Percentiles rank a stretch among this genome's conserved stretches.
Conservation (phyloP, 441 rosid genomes). For the Populus hybrid region DNA sequence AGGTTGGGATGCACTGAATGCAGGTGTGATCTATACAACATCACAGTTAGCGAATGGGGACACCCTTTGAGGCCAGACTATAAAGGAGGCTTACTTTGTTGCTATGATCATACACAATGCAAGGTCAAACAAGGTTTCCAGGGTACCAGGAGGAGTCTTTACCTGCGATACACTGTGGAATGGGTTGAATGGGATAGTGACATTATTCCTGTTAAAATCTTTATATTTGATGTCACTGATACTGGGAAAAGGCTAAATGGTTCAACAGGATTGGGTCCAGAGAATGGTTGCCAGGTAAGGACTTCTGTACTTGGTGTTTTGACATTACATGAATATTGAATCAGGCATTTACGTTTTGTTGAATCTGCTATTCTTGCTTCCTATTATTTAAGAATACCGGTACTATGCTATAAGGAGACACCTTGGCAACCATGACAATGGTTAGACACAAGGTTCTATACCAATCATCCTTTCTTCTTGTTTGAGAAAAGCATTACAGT, state of each 20-base stretch:
- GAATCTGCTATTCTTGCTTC: not conserved
- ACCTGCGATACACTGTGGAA: constrained; percentile 58
- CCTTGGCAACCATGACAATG: too few species aligned
- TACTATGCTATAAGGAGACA: too few species aligned
- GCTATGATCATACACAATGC: constrained; percentile 72
- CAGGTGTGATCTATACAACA: constrained; percentile 66
- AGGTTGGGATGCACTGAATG: constrained; percentile 79
- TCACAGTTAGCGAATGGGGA: constrained; percentile 52
- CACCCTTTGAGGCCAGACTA: constrained; percentile 49
- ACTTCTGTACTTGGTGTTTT: constrained; percentile 5
- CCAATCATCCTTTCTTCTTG: not conserved
- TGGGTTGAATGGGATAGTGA: constrained; percentile 72
- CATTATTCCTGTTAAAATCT: constrained; percentile 58
- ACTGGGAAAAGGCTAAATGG: constrained; percentile 34
- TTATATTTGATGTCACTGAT: constrained; percentile 77
- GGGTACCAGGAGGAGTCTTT: constrained; percentile 46
- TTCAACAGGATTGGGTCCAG: constrained; percentile 30
- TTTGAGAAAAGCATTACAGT: not conserved
- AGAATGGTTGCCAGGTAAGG: constrained; percentile 56
- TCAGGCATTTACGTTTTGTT: not conserved
- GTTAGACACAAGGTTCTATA: too few species aligned
- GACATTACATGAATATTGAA: not conserved
- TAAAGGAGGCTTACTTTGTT: constrained; percentile 64
- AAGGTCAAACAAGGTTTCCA: constrained; percentile 48
- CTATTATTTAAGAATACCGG: not conserved